phyloP scores from a whole-genome alignment of 805 yeast genomes.

The Zygoascus tannicola region DNA sequence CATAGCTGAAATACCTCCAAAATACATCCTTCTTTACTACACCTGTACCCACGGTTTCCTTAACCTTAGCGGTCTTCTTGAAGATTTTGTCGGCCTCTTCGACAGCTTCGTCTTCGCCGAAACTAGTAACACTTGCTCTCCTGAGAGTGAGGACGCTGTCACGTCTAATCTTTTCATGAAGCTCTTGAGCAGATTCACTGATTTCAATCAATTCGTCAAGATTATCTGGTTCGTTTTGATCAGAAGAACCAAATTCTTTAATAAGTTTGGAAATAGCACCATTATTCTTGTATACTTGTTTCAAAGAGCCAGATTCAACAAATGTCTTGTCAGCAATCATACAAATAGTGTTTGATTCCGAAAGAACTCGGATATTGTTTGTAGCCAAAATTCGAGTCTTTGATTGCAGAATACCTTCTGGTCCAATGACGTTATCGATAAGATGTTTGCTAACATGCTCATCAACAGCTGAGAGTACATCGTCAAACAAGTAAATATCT shows the following conservation, averaged over 20 bases:
- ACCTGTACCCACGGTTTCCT: conserved; percentile 72
- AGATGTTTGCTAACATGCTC: conserved; percentile 88
- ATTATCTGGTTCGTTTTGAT: conserved; percentile 2
- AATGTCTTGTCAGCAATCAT: conserved; percentile 43
- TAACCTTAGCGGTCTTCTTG: conserved; percentile 7
- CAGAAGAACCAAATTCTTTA: conserved; percentile 15
- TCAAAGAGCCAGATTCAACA: conserved; percentile 49
- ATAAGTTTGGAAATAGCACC: conserved; percentile 16
- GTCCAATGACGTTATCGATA: conserved; percentile 62
- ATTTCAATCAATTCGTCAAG: background rate
- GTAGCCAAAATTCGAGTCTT: conserved; percentile 73
- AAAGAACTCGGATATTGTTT: conserved; percentile 65
- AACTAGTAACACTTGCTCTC: conserved; percentile 15
- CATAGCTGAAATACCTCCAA: conserved; percentile 64
- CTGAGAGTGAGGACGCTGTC: conserved; percentile 5
- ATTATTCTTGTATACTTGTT: conserved; percentile 34
- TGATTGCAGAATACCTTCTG: conserved; percentile 56
- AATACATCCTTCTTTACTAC: conserved; percentile 76
- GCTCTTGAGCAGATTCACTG: background rate
- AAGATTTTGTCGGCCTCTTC: background rate
- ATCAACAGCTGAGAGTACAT: conserved; percentile 89
- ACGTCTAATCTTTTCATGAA: background rate
- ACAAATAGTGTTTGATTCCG: conserved; percentile 53
- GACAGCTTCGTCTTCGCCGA: conserved; percentile 5
- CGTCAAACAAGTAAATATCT: conserved; percentile 78